phyloP scores from a whole-genome alignment of 148 eudicot genomes.

The Oxyria digyna region DNA sequence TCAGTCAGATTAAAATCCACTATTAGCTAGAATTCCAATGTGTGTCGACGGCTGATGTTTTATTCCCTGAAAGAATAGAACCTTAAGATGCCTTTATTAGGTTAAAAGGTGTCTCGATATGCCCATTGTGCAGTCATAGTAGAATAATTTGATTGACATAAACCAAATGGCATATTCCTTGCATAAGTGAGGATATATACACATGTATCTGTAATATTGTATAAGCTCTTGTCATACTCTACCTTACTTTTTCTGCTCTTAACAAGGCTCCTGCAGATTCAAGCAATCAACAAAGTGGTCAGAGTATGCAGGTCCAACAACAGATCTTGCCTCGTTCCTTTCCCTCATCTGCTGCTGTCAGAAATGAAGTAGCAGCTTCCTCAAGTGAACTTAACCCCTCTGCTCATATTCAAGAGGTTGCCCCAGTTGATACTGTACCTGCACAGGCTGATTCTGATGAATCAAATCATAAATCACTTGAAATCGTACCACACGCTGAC shows the following conservation, averaged over 20 bases:
- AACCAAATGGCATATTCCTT: constrained; percentile 1
- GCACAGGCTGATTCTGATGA: constrained; percentile 37
- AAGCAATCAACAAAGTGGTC: constrained; percentile 32
- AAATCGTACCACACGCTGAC: constrained; percentile 34
- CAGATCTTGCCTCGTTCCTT: constrained; percentile 30
- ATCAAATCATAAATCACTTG: constrained; percentile 22
- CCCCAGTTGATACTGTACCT: constrained; percentile 18
- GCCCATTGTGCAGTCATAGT: background rate
- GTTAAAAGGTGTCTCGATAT: constrained; percentile 6
- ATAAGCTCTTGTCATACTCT: background rate
- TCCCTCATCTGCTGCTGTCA: constrained; percentile 25
- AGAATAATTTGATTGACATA: background rate
- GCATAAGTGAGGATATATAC: background rate
- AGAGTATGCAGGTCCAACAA: constrained; percentile 27
- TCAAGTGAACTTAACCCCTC: constrained; percentile 23
- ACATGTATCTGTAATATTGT: background rate
- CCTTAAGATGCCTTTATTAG: background rate
- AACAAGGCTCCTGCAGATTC: constrained; percentile 38
- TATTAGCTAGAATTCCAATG: background rate
- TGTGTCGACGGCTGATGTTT: background rate
- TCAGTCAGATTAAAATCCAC: background rate
- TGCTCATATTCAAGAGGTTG: constrained; percentile 16
- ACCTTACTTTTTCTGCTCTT: constrained; percentile 15
- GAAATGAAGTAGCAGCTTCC: constrained; percentile 31
- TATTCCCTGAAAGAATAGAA: background rate